Base-by-base conservation (phyloP, 1,284 basidiomycete genomes). In the Austroboletus niveus region DNA sequence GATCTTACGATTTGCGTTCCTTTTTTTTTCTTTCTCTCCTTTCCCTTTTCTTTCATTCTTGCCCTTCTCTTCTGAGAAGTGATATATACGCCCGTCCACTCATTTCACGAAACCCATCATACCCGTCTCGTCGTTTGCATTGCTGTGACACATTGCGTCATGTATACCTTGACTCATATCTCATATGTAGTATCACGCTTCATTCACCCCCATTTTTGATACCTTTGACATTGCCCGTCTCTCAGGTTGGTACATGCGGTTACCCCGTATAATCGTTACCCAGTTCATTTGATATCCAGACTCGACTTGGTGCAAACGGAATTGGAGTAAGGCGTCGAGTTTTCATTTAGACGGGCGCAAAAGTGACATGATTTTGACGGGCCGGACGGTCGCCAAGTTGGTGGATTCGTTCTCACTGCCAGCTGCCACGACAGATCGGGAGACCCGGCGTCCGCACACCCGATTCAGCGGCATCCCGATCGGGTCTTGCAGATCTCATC, bases 191-290 rank as follows among this genome's bases (percentile, higher is more conserved):
- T 67, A 70, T 65, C 65, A 67, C 59, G 53, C 56, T 57, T 61
- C 68, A 68, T 64, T 68, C 61, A 68, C 55, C 56, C 48, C 64
- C 58, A 55, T 60, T 62, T 66, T 68, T 66, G 69, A 71, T 71
- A 71, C 65, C 65, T 52, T 64, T 57, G 39, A 24, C 39, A 40
- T 24, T 40, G 12, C 39, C 24, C 39, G 39, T 41, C 43, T 47
- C 50, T 53, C 65, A 57, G 60, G 53, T 55, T 63, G 64, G 67
- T 60, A 54, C 64, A 69, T 70, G 55, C 65, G 65, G 65, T 69
- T 69, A 69, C 69, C 68, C 66, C 69, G 65, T 70, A 70, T 55
- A 69, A 54, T 55, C 46, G 54, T 69, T 69, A 68, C 65, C 65
- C 65, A 53, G 56, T 67, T 58, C 56, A 57, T 56, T 59, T 57